These are phyloP conservation scores for Exobasidium cylindrosporum DNA, from an alignment of 1,284 basidiomycete genomes.

Conservation along the genomic window DNA sequence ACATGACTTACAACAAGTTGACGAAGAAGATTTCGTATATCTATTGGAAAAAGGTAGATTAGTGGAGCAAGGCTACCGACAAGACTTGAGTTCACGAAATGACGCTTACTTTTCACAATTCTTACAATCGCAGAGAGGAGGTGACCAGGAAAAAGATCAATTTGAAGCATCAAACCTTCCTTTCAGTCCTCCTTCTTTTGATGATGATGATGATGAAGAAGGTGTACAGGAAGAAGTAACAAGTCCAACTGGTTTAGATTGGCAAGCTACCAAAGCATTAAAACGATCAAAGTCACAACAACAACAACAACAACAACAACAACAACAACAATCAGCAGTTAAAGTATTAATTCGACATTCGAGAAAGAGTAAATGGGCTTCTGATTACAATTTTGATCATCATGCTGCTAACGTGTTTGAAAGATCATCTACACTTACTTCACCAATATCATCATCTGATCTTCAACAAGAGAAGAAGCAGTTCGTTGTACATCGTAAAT, in stretches of 20 bases:
- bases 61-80: slow-evolving; percentile 83
- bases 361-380: not conserved
- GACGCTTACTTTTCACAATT: slow-evolving; percentile 57
- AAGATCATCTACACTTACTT: not conserved
- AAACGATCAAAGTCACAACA: not conserved
- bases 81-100: slow-evolving; percentile 64
- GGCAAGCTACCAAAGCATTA: slow-evolving; percentile 10
- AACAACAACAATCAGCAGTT: not conserved
- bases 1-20: slow-evolving; percentile 85
- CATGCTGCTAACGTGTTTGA: not conserved
- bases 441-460: not conserved
- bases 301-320: not conserved
- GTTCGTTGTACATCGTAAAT: not conserved
- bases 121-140: slow-evolving; percentile 49
- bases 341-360: not conserved
- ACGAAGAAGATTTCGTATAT: slow-evolving; percentile 78
- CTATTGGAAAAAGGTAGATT: slow-evolving; percentile 78
- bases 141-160: slow-evolving; percentile 52
- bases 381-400: slow-evolving; percentile 4
- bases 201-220: not conserved
- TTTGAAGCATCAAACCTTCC: too few relatives aligned
- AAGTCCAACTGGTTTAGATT: slow-evolving; percentile 23
- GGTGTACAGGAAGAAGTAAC: not conserved
- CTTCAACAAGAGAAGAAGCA: not conserved
- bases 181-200: too few relatives aligned